These are phyloP conservation scores for Pisolithus microcarpus DNA, from an alignment of 768 basidiomycete genomes.

Conservation along the genomic window DNA sequence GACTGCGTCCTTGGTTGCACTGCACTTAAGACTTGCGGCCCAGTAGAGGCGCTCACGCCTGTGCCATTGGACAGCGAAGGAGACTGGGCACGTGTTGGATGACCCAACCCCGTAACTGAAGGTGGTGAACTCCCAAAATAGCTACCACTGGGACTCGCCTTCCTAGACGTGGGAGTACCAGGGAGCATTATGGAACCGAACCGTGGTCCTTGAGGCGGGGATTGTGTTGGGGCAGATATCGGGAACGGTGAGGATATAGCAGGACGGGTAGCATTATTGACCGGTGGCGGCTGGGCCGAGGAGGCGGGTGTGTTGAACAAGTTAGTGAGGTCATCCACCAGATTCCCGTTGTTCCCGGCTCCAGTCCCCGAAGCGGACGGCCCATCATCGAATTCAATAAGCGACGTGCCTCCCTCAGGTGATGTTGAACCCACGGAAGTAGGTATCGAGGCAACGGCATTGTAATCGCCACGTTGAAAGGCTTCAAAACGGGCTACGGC, in stretches of 20 bases:
- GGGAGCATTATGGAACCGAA: conserved; percentile 39
- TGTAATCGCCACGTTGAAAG: conserved; percentile 88
- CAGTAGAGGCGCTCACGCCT: neutral
- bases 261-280: conserved; percentile 25
- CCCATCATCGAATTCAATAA: conserved; percentile 75
- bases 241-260: conserved; percentile 13
- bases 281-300: conserved; percentile 11
- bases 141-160: conserved; percentile 8
- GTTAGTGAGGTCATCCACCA: conserved; percentile 53
- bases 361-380: conserved; percentile 10
- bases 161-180: conserved; percentile 29
- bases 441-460: conserved; percentile 63
- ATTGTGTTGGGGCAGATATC: conserved; percentile 5
- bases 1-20: conserved; percentile 15
- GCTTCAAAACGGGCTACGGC: conserved; percentile 87
- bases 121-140: conserved; percentile 6
- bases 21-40: conserved; percentile 8
- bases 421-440: conserved; percentile 41
- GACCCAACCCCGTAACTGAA: neutral
- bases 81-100: conserved; percentile 5
- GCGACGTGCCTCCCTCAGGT: conserved; percentile 36
- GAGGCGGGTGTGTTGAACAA: conserved; percentile 38
- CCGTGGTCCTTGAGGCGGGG: conserved; percentile 13
- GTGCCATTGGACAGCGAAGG: neutral
- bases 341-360: conserved; percentile 14